These are phyloP conservation scores for Geotrichum armillariae DNA, from an alignment of 1,139 yeast species.

Conservation along the genomic window DNA sequence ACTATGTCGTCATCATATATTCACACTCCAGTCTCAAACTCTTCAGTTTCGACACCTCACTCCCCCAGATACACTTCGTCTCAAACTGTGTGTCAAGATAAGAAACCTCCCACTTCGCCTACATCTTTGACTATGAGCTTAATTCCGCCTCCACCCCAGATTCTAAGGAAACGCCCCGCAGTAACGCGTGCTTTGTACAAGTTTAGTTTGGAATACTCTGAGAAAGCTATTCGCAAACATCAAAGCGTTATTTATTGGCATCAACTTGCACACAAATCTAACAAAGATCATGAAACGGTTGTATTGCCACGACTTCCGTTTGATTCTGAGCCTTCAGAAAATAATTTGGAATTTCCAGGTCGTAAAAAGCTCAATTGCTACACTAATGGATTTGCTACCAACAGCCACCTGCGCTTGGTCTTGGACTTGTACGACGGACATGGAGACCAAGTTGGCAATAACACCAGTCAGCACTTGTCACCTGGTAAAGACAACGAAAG, in stretches of 20 bases:
- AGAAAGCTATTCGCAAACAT: constrained; percentile 27
- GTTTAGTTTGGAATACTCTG: constrained; percentile 33
- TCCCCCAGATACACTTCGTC: constrained; percentile 25
- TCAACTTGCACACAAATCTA: constrained; percentile 16
- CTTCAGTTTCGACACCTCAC: constrained; percentile 26
- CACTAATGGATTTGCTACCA: background rate
- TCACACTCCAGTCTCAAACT: constrained; percentile 25
- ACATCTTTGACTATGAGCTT: constrained; percentile 31
- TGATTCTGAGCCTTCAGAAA: constrained; percentile 18
- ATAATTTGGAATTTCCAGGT: background rate
- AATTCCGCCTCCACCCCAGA: constrained; percentile 37
- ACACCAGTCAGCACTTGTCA: background rate
- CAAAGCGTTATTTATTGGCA: background rate
- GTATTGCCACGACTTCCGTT: constrained; percentile 30
- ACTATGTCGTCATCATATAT: constrained; percentile 24
- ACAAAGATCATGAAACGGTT: constrained; percentile 14
- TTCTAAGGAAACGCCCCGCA: constrained; percentile 34
- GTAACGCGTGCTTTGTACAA: constrained; percentile 30
- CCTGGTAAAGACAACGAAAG: constrained; percentile 16
- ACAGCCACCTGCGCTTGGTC: background rate
- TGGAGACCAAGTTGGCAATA: background rate
- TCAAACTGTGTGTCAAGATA: background rate
- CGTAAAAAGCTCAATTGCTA: background rate
- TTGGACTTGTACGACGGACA: constrained; percentile 4
- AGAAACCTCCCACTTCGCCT: constrained; percentile 3